These are phyloP conservation scores for Dalbergia oliveri DNA, from an alignment of 306 rosid genomes.

Conservation along the genomic window DNA sequence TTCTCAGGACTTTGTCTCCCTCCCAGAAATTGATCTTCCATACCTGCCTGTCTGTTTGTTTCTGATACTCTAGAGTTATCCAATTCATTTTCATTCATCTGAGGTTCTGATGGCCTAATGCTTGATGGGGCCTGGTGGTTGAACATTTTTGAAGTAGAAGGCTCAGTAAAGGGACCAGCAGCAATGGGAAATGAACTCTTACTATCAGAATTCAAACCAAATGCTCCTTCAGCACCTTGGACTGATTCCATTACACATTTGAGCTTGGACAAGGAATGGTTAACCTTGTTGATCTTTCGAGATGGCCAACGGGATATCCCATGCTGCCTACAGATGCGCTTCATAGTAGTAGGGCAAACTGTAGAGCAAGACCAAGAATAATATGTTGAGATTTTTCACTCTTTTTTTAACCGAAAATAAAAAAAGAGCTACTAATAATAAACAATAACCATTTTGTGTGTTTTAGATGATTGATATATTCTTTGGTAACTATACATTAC, in stretches of 20 bases:
- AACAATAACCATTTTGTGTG: neutral
- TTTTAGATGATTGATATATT: conserved; percentile 3
- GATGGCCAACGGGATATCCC: conserved; percentile 98
- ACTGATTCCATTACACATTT: conserved; percentile 86
- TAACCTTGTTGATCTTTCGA: conserved; percentile 90
- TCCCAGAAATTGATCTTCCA: conserved; percentile 50
- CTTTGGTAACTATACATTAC: neutral
- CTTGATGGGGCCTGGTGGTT: conserved; percentile 47
- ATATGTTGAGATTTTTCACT: neutral
- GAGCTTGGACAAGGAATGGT: conserved; percentile 81
- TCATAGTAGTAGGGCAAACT: conserved; percentile 98
- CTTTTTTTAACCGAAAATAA: too few relatives aligned
- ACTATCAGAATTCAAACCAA: conserved; percentile 64
- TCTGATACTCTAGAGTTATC: conserved; percentile 47
- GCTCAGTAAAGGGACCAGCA: conserved; percentile 54
- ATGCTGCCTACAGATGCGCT: conserved; percentile 93
- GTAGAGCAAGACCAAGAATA: conserved; percentile 50
- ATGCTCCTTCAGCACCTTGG: conserved; percentile 83
- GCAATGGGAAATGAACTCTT: conserved; percentile 58
- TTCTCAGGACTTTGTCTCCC: conserved; percentile 49
- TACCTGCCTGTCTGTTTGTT: conserved; percentile 40
- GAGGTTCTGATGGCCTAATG: conserved; percentile 53
- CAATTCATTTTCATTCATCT: conserved; percentile 55
- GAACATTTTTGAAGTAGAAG: conserved; percentile 56
- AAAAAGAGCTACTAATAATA: neutral